These are phyloP conservation scores for Clarireedia hainanense DNA, from an alignment of 2,329 filamentous ascomycete genomes.

Conservation along the genomic window DNA sequence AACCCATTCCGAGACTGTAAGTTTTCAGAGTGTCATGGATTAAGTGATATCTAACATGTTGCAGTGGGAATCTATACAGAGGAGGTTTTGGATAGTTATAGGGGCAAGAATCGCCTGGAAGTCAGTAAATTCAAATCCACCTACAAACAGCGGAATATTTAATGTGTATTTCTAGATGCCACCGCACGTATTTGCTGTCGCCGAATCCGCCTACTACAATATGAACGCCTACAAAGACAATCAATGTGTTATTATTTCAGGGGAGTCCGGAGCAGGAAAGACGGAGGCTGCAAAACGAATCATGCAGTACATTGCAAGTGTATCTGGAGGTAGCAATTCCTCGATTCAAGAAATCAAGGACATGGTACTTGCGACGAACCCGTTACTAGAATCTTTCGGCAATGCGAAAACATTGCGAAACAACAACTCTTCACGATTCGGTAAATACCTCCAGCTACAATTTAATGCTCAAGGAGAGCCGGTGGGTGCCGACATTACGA, in stretches of 20 bases:
- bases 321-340: constrained; percentile 64
- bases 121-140: constrained; percentile 30
- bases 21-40: constrained; percentile 25
- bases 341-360: constrained; percentile 97
- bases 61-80: constrained; percentile 94
- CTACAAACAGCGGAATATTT: not conserved
- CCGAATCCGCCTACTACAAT: constrained; percentile 95
- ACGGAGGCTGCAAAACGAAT: constrained; percentile 97
- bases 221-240: constrained; percentile 99
- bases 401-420: constrained; percentile 97
- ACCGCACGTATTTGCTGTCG: constrained; percentile 95
- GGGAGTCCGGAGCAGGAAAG: constrained; percentile 96
- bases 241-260: constrained; percentile 98
- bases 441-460: constrained; percentile 95
- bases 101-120: constrained; percentile 93
- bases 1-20: constrained; percentile 88
- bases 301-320: constrained; percentile 99
- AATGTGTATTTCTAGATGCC: constrained; percentile 45
- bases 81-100: constrained; percentile 84
- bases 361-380: constrained; percentile 98
- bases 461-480: constrained; percentile 91
- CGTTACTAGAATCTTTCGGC: constrained; percentile 91
- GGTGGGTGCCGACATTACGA: constrained; percentile 94
- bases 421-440: constrained; percentile 97
- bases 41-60: constrained; percentile 30